Base-by-base conservation (phyloP, 306 rosid species). In the Nissolia schottii region DNA sequence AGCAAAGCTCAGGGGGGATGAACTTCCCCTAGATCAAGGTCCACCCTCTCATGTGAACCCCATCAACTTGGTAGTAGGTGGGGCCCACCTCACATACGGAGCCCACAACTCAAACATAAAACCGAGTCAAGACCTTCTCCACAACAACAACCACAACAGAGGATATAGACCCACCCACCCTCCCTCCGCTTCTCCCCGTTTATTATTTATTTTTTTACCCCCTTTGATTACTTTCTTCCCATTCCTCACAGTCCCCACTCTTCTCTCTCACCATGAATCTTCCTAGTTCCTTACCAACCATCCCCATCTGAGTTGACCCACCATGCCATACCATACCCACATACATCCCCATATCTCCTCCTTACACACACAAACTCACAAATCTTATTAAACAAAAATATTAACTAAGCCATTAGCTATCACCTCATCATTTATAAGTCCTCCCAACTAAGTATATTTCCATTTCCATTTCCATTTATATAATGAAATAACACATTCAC, bases 1-100 rank as follows among this genome's bases (percentile, higher is more conserved):
- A 83, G 84, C 86, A 85, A 67, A 75, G 80, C 73, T 77, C 96
- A 85, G 95, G 96, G 98, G 97, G 97, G 97, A 94, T 94, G 97
- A 84, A 94, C 90, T 77, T 81, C 62, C 62, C 68, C 66, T 28
- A 59, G 82, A 73, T 80, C 80, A 73, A 79, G 92, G 87, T 87
- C 94, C 91, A 86, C 87, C 76, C 82, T 82, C 70, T 91, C 94
- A 86, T 91, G 94, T 89, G 94, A 87, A 82, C 75, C 90, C 86
- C 89, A 81, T 89, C 96, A 87, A 91, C 85, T 89, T 87, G 97
- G 54, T 69, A 32, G 31, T 37, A 15, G 0, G 67, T 55, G 80
- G 97, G 89, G 0, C 92, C 97, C 61, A 77, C 87, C 22, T 46
- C 80, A 80, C 88, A 83, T 81, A 72, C 90, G 81, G 71, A 72